Evolutionary conservation across 352 stramenopile genomes (phyloP), one percentile per base, ranked within the genome.

Genomic region (Salisapilia sapeloensis): DNA sequence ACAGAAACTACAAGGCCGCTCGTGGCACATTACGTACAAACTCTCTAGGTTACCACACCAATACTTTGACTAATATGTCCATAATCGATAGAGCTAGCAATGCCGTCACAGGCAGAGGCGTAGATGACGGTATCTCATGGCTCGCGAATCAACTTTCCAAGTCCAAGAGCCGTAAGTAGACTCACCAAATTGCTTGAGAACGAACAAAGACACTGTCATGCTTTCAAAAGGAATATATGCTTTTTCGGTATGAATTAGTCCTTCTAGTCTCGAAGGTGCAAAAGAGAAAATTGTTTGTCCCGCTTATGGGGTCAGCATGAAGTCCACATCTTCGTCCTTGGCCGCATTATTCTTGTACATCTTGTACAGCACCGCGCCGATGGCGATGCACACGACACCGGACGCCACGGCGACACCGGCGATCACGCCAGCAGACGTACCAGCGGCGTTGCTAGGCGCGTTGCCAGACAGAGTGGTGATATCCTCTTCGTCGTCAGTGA

Each of bases 111-210:
- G 76, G 76, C 0, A 50, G 66, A 14, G 76, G 76, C 14, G 57
- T 91, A 23, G 64, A 83, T 41, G 72, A 91, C 52, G 76, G 72
- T 14, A 61, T 91, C 24, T 48, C 70, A 29, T 91, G 76, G 76
- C 67, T 91, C 14, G 64, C 70, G 1, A 62, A 83, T 36, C 61
- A 82, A 27, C 71, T 91, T 19, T 48, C 50, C 28, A 82, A 80
- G 29, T 38, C 33, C 13, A 76, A 76, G 39, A 59, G 55, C 12
- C 38, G 67, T 30, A 80, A 80, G 40, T 80, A 42, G 30, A 32
- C 7, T 2, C 5, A 9, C 21, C 0, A 23, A 25, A 21, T 1
- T 10, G 21, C 29, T 24, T 19, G 13, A 25, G 9, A 13, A 24
- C 18, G 4, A 2, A 33, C 35, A 40, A 24, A 27, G 19, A 33